Conservation (phyloP, 805 yeast species). For the Lipomyces mesembrius region DNA sequence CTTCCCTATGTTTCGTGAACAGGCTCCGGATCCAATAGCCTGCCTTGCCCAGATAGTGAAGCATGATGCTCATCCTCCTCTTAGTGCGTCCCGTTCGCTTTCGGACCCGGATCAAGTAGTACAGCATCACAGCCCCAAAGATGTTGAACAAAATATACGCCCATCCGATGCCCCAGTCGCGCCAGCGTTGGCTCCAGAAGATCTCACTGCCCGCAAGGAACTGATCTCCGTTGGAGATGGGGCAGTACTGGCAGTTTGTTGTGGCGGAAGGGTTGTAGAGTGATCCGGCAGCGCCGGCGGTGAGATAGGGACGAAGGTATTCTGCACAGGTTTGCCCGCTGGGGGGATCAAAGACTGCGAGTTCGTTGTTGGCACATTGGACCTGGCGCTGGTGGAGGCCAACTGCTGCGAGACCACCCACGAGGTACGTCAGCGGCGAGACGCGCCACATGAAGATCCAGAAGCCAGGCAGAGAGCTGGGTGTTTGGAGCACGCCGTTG, state of each 20-base stretch:
- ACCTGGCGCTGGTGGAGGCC: conserved; percentile 58
- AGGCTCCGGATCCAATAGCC: conserved; percentile 9
- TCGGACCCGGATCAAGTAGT: conserved; percentile 6
- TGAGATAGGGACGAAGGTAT: conserved; percentile 44
- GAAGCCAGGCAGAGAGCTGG: conserved; percentile 67
- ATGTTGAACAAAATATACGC: conserved; percentile 51
- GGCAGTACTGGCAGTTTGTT: conserved; percentile 29
- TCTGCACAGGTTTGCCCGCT: conserved; percentile 65
- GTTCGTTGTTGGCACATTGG: conserved; percentile 55
- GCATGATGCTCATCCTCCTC: conserved; percentile 3
- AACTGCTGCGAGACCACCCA: conserved; percentile 57
- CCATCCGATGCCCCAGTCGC: conserved; percentile 64
- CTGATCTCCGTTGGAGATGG: not conserved
- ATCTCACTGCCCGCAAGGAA: conserved; percentile 46
- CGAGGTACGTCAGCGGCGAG: conserved; percentile 71
- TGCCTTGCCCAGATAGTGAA: not conserved
- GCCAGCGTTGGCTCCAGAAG: conserved; percentile 59
- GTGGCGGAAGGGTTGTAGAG: conserved; percentile 44
- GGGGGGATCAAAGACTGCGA: conserved; percentile 58
- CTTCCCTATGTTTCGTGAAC: conserved; percentile 8
- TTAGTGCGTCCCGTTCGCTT: conserved; percentile 1
- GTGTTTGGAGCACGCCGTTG: conserved; percentile 70
- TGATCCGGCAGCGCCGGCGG: not conserved
- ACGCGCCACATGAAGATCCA: conserved; percentile 83
- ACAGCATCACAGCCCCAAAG: conserved; percentile 49